Conservation (phyloP, 2,329 filamentous ascomycete genomes). For the Fusarium sp. region DNA sequence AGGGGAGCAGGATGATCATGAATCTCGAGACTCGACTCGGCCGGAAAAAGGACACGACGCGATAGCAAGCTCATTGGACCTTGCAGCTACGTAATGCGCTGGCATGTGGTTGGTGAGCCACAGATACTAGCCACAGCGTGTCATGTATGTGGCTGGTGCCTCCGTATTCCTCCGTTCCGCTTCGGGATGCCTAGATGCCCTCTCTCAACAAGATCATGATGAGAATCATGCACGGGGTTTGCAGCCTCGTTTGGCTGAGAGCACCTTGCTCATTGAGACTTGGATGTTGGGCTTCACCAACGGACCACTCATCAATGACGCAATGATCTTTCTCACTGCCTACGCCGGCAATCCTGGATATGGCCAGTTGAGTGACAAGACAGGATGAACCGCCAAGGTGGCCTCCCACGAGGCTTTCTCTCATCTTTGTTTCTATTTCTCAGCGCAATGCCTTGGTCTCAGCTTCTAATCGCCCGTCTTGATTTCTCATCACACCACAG, state of each 20-base stretch:
- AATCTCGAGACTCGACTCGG: slow-evolving; percentile 38
- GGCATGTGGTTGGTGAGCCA: slow-evolving; percentile 26
- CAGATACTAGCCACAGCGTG: background rate
- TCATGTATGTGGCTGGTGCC: slow-evolving; percentile 9
- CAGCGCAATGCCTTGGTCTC: background rate
- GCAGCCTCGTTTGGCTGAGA: background rate
- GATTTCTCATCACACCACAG: background rate
- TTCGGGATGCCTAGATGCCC: background rate
- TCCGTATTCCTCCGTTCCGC: background rate
- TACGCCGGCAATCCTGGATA: background rate
- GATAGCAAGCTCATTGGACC: slow-evolving; percentile 47
- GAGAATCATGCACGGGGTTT: background rate
- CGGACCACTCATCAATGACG: background rate
- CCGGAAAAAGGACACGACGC: slow-evolving; percentile 49
- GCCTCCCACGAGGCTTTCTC: background rate
- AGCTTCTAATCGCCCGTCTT: background rate
- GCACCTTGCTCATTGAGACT: background rate
- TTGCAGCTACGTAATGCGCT: slow-evolving; percentile 37
- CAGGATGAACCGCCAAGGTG: background rate
- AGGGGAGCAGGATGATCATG: slow-evolving; percentile 42
- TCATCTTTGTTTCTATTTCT: background rate
- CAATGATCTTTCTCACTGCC: background rate
- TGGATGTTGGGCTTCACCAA: background rate
- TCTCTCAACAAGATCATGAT: background rate
- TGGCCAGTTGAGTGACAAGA: background rate